These are phyloP conservation scores for Sarcocystis neurona DNA, from an alignment of 169 alveolate genomes.

Conservation along the genomic window DNA sequence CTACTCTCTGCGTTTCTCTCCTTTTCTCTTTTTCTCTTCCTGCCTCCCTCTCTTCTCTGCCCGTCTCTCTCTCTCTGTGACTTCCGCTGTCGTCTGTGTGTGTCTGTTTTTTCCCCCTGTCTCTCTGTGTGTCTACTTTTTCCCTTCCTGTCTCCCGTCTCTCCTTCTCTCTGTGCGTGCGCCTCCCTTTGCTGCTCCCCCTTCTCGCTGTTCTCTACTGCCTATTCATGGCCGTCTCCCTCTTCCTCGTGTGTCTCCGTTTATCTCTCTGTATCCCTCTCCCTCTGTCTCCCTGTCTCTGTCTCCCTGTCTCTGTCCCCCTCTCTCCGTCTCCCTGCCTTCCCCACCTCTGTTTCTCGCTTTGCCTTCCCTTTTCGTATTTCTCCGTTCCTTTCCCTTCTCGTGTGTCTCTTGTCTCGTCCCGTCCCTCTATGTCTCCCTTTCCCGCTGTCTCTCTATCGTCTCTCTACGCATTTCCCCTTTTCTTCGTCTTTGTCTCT, in stretches of 20 bases:
- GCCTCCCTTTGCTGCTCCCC: neutral
- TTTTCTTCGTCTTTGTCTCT: too few relatives aligned
- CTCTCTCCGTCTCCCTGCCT: neutral
- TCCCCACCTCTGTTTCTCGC: neutral
- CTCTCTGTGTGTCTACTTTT: neutral
- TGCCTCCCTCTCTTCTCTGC: too few relatives aligned
- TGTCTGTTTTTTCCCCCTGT: too few relatives aligned
- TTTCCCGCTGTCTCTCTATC: too few relatives aligned
- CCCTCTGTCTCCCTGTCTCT: neutral
- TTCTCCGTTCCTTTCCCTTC: too few relatives aligned
- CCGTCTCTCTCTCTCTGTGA: too few relatives aligned
- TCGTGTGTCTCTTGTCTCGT: too few relatives aligned
- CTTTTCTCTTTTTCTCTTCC: too few relatives aligned
- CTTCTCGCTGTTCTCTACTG: neutral
- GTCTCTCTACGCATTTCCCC: too few relatives aligned
- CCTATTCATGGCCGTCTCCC: neutral
- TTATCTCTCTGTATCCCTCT: neutral
- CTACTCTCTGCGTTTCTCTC: too few relatives aligned
- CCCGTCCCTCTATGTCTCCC: too few relatives aligned
- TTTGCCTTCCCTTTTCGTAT: neutral
- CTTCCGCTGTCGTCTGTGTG: too few relatives aligned
- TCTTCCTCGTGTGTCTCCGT: neutral
- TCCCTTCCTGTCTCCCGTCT: neutral
- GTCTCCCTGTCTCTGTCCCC: neutral
- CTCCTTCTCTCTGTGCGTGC: neutral